These are phyloP conservation scores for Pleoardoris graminearum DNA, from an alignment of 2,329 filamentous ascomycete species.

Conservation along the genomic window DNA sequence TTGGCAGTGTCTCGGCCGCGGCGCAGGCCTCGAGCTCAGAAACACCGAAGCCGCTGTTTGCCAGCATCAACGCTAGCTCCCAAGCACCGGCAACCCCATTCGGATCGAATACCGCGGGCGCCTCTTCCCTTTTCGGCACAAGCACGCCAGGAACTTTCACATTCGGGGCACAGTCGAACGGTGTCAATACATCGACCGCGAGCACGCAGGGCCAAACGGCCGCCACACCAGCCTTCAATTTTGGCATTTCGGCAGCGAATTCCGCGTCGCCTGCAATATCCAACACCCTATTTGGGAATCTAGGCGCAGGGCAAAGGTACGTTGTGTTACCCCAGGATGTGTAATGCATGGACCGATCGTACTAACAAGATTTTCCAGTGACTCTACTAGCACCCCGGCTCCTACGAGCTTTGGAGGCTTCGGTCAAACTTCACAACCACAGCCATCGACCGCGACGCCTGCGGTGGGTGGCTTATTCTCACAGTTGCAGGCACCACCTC, in stretches of 20 bases:
- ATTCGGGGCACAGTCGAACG: neutral
- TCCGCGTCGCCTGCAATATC: neutral
- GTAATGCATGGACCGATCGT: no score
- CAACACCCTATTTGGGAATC: neutral
- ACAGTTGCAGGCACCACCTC: neutral
- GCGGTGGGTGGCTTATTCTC: neutral
- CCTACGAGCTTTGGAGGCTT: conserved; percentile 1
- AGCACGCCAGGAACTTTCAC: neutral
- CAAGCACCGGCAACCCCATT: neutral
- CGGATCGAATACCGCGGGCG: neutral
- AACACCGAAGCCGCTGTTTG: conserved; percentile 23
- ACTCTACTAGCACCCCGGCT: neutral
- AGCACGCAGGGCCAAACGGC: conserved; percentile 1
- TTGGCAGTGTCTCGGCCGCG: conserved; percentile 14
- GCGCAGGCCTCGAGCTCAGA: conserved; percentile 11
- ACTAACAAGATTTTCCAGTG: neutral
- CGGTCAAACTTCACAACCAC: neutral
- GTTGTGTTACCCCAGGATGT: no score
- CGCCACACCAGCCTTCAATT: neutral
- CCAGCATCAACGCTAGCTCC: neutral
- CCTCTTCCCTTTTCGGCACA: conserved; percentile 1
- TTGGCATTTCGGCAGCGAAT: neutral
- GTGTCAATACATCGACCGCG: neutral
- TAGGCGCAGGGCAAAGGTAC: no score
- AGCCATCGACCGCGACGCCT: neutral